A percentile compares a stretch with the other conserved stretches of the same genome.
Evolutionary conservation across 2,329 filamentous ascomycete species (phyloP).

Genomic region (Neoscytalidium dimidiatum): DNA sequence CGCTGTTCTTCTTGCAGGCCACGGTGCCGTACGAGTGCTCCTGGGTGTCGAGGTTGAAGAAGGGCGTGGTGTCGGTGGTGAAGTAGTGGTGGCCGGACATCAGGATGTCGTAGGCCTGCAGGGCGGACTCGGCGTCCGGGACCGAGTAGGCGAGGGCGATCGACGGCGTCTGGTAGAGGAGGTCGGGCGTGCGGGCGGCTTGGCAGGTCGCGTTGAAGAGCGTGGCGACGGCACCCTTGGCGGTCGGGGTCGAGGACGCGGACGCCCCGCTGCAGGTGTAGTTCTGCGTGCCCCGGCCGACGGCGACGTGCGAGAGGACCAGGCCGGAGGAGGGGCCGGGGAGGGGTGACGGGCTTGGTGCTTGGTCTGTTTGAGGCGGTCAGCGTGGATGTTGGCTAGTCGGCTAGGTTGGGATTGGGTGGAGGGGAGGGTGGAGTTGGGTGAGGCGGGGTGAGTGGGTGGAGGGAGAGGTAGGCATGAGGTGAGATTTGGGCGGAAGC

Average conservation of each 20-base stretch:
- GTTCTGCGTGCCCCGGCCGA: conserved; percentile 90
- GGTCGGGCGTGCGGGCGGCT: conserved; percentile 66
- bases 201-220: conserved; percentile 89
- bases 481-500: background rate
- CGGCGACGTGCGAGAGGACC: conserved; percentile 72
- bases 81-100: conserved; percentile 84
- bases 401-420: background rate
- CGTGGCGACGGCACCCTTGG: conserved; percentile 73
- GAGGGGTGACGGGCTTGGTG: conserved; percentile 56
- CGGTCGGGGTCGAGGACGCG: conserved; percentile 61
- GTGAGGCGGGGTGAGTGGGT: background rate
- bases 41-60: conserved; percentile 74
- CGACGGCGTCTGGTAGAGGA: conserved; percentile 65
- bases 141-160: conserved; percentile 70
- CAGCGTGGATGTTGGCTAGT: conserved; percentile 21
- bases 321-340: conserved; percentile 63
- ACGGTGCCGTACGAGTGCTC: conserved; percentile 58
- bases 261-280: conserved; percentile 75
- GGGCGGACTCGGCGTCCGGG: conserved; percentile 45
- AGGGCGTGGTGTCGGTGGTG: conserved; percentile 66
- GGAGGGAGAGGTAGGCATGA: background rate
- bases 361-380: conserved; percentile 23
- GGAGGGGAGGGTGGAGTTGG: background rate
- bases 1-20: conserved; percentile 63
- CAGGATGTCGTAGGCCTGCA: conserved; percentile 58